These are phyloP conservation scores for Anethum foeniculum DNA, from an alignment of 140 eudicot genomes.

Conservation along the genomic window DNA sequence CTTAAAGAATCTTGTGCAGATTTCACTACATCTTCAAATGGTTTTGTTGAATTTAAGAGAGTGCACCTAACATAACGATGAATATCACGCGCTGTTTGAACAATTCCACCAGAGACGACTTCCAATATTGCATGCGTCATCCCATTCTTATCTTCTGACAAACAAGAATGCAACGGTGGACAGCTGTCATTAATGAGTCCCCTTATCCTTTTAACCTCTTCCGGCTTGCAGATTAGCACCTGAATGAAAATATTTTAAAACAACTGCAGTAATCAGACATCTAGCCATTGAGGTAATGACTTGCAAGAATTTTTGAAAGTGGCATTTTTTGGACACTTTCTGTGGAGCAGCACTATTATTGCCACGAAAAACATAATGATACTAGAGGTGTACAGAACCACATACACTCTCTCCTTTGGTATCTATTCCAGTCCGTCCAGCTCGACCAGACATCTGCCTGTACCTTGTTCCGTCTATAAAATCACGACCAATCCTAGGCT, in stretches of 20 bases:
- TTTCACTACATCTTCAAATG: conserved; percentile 94
- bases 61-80: conserved; percentile 95
- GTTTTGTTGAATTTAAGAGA: conserved; percentile 91
- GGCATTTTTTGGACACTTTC: neutral
- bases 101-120: conserved; percentile 99
- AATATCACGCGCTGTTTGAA: conserved; percentile 93
- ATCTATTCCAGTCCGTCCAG: conserved; percentile 99
- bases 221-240: conserved; percentile 92
- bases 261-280: neutral
- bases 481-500: conserved; percentile 97
- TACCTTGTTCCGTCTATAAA: conserved; percentile 91
- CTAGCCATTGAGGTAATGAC: neutral
- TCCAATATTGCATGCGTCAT: conserved; percentile 98
- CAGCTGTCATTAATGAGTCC: conserved; percentile 73
- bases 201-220: conserved; percentile 70
- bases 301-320: neutral
- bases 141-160: conserved; percentile 98
- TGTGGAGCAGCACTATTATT: neutral
- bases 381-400: conserved; percentile 10
- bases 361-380: neutral
- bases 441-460: conserved; percentile 97
- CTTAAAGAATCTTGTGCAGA: conserved; percentile 89
- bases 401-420: conserved; percentile 99
- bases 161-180: conserved; percentile 85
- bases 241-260: conserved; percentile 20